Evolutionary conservation across 345 rosid genomes (phyloP).

Genomic region (Bretschneidera sinensis): DNA sequence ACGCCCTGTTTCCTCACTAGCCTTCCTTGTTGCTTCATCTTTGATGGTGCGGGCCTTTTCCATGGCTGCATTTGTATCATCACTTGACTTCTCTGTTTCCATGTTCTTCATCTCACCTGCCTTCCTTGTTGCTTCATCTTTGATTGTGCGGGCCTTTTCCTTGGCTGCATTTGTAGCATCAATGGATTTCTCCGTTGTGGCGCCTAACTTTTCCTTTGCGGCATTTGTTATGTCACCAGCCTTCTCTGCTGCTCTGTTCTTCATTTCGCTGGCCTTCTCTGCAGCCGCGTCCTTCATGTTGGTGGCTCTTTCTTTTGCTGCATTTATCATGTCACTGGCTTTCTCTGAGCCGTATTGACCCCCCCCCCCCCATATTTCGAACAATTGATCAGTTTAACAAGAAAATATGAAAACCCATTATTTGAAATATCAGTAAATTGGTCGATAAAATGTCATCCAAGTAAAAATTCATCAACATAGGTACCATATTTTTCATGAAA

Average conservation of each 20-base stretch:
- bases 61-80: too few species aligned
- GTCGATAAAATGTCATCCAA: not conserved
- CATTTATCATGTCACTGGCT: conserved; percentile 9
- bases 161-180: not conserved
- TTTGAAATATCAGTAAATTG: too few species aligned
- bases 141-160: not conserved
- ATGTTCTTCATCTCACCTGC: too few species aligned
- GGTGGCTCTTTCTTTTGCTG: conserved; percentile 6
- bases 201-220: conserved; percentile 8
- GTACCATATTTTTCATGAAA: too few species aligned
- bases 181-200: too few species aligned
- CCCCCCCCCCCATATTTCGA: conserved; percentile 13
- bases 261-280: conserved; percentile 4
- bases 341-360: conserved; percentile 22
- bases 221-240: conserved; percentile 4
- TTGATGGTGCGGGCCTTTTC: too few species aligned
- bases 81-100: too few species aligned
- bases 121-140: too few species aligned
- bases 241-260: conserved; percentile 4
- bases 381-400: not conserved
- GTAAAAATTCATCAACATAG: too few species aligned
- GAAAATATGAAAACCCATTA: too few species aligned
- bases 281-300: not conserved
- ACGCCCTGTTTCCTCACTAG: too few species aligned
- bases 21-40: too few species aligned